Base-by-base conservation (phyloP, 495 filamentous ascomycete species). In the Endocarpon pusillum region DNA sequence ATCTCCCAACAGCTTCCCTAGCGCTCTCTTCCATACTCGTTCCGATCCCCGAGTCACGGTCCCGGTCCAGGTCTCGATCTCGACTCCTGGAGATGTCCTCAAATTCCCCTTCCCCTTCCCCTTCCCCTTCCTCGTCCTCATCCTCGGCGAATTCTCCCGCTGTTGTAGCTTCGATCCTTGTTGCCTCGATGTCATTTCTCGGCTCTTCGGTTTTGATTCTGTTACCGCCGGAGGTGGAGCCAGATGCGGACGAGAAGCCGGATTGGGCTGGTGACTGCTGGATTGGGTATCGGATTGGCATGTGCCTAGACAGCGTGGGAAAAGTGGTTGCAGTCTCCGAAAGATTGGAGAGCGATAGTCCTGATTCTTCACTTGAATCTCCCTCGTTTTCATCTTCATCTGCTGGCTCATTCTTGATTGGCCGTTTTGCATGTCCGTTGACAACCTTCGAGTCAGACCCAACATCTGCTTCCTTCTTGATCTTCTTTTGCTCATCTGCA, bases 281-380 rank as follows among this genome's bases (percentile, higher is more conserved):
- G 9, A 34, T 17, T 9, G 39, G 16, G 31, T 42, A 51, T 7
- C 37, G 46, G 21, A 75, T 46, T 4, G 66, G 59, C 27, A 53
- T 42, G 42, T 71, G 67, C 5, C 57, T 52, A 3, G 55, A 55
- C 34, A 62, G 55, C 3, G 63, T 70, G n/a, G 73, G 69, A 35
- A 75, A 75, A 3, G 59, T 64, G 19, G 28, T 31, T 31, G 28
- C 12, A 31, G 14, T 31, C 4, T 31, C 28, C 12, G 12, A 15
- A 7, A 31, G 12, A 14, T 31, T 31, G 5, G 28, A 31, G 28
- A 31, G 12, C 7, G 28, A 31, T 4, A 31, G 28, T 17, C 66
- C 49, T 12, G 60, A 58, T 1, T 63, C 63, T 27, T 64, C 59
- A 3, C 64, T 69, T 2, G 64, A 37, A 33, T 52, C 53, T 10